Conservation (phyloP, 192 early-diverging fungal species). For the Coemansia sp. region DNA sequence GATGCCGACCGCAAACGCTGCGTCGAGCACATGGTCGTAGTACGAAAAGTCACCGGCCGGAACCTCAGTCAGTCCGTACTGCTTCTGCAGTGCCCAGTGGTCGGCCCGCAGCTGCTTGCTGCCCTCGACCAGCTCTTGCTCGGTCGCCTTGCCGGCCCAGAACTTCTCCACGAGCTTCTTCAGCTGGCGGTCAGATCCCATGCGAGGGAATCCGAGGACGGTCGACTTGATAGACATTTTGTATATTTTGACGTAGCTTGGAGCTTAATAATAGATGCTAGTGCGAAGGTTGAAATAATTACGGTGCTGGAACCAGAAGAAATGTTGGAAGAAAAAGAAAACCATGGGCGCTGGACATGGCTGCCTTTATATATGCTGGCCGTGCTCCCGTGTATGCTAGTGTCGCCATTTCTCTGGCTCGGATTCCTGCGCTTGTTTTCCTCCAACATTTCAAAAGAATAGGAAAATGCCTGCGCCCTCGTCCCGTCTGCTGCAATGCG, state of each 20-base stretch:
- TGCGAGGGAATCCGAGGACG: slow-evolving; percentile 84
- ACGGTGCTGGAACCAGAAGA: background rate
- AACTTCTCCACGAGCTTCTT: slow-evolving; percentile 94
- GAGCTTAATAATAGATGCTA: background rate
- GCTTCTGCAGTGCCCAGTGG: slow-evolving; percentile 76
- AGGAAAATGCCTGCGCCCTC: background rate
- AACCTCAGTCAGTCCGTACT: slow-evolving; percentile 76
- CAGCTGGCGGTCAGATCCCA: slow-evolving; percentile 92
- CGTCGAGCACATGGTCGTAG: slow-evolving; percentile 89
- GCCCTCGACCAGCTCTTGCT: slow-evolving; percentile 65
- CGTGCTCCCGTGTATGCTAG: background rate
- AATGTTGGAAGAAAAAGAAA: slow-evolving; percentile 10
- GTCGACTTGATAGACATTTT: slow-evolving; percentile 55
- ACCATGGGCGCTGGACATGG: background rate
- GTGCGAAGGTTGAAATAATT: no score
- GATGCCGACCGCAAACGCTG: slow-evolving; percentile 61
- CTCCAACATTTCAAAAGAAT: background rate
- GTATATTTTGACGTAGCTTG: slow-evolving; percentile 6
- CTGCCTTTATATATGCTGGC: background rate
- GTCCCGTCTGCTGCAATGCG: slow-evolving; percentile 16
- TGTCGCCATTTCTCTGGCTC: background rate
- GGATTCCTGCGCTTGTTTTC: slow-evolving; percentile 11
- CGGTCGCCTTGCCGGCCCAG: slow-evolving; percentile 85
- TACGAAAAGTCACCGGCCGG: slow-evolving; percentile 94
- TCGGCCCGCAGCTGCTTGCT: slow-evolving; percentile 68